Evolutionary conservation across 225 moss, liverwort and hornwort species (phyloP).

Genomic region (Climacium dendroides): DNA sequence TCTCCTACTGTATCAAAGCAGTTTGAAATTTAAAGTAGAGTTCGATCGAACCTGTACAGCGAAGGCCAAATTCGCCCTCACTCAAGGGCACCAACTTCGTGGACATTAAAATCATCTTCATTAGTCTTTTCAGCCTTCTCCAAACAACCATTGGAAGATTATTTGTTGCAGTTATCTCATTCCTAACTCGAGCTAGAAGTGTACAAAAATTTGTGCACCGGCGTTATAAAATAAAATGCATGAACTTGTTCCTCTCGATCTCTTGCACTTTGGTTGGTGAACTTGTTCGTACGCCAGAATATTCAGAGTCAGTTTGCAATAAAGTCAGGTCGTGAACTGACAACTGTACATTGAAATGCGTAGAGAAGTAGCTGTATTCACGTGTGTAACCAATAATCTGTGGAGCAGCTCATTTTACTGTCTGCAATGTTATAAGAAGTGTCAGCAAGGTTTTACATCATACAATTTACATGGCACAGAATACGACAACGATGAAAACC

Average conservation of each 20-base stretch:
- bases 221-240: not conserved
- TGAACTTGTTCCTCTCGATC: not conserved
- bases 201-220: not conserved
- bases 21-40: not conserved
- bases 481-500: not conserved
- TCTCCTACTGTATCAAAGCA: not conserved
- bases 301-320: not conserved
- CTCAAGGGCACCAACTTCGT: not conserved
- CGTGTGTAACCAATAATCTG: not conserved
- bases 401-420: not conserved
- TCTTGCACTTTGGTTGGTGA: not conserved
- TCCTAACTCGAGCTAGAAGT: not conserved
- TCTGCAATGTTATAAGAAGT: not conserved
- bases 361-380: not conserved
- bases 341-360: not conserved
- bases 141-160: not conserved
- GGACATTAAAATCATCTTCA: conserved; percentile 17
- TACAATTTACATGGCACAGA: conserved; percentile 9
- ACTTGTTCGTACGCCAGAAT: not conserved
- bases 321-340: not conserved
- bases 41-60: not conserved
- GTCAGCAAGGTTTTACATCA: not conserved
- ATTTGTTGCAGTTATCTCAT: not conserved
- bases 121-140: not conserved
- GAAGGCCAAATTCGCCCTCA: not conserved